phyloP scores from a whole-genome alignment of 495 filamentous ascomycete genomes.

The Sabuloglossum arenarium region DNA sequence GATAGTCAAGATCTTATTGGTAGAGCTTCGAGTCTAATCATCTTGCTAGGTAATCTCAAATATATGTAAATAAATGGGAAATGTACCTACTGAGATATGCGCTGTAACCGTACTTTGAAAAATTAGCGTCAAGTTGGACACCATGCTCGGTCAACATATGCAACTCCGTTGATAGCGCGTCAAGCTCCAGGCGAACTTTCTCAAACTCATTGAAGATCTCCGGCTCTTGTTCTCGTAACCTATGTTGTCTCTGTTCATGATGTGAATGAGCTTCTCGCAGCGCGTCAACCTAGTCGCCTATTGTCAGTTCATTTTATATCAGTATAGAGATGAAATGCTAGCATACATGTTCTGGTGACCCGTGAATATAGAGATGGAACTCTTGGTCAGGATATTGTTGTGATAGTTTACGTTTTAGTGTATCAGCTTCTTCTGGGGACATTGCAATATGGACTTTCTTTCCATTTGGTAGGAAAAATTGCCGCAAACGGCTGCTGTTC shows the following conservation, averaged over 20 bases:
- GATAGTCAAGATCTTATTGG: too few species aligned
- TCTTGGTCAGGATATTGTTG: not conserved
- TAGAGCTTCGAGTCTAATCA: too few species aligned
- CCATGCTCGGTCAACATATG: conserved; percentile 28
- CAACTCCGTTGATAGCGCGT: conserved; percentile 26
- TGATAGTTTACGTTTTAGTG: conserved; percentile 19
- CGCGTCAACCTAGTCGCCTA: conserved; percentile 17
- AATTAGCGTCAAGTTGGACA: conserved; percentile 31
- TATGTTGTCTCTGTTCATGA: conserved; percentile 23
- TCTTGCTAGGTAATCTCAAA: too few species aligned
- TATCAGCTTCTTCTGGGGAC: conserved; percentile 28
- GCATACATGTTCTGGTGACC: conserved; percentile 27
- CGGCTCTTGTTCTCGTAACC: conserved; percentile 23
- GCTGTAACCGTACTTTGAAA: conserved; percentile 34
- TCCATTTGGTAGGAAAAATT: conserved; percentile 32
- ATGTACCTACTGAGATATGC: conserved; percentile 28
- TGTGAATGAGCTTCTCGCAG: conserved; percentile 25
- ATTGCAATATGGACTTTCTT: conserved; percentile 29
- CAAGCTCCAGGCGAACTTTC: conserved; percentile 25
- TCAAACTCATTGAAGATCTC: conserved; percentile 30
- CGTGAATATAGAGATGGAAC: conserved; percentile 19
- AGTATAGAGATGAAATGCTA: conserved; percentile 3
- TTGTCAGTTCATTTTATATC: conserved; percentile 20
- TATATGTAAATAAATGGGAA: too few species aligned
- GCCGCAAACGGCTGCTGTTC: conserved; percentile 18